Conservation (phyloP, 257 asterid species). For the Prunella vulgaris region DNA sequence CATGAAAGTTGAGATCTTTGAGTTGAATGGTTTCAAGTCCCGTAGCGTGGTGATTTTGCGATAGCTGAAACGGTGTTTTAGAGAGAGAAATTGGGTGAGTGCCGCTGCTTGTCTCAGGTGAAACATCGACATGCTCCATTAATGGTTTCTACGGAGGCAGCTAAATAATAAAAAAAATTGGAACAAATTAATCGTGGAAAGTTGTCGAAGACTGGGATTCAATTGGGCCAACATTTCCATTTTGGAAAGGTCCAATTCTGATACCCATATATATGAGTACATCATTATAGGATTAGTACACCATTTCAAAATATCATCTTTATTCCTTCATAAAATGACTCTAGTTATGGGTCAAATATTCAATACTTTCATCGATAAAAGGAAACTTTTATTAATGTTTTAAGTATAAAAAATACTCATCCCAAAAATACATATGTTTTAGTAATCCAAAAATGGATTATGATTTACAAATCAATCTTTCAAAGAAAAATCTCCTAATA, state of each 20-base stretch:
- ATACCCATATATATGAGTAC: too few relatives aligned
- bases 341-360: too few relatives aligned
- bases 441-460: too few relatives aligned
- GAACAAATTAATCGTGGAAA: not conserved
- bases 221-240: not conserved
- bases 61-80: conserved; percentile 5
- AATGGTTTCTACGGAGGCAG: not conserved
- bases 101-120: not conserved
- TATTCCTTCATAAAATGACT: too few relatives aligned
- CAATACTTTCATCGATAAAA: too few relatives aligned
- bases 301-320: too few relatives aligned
- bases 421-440: too few relatives aligned
- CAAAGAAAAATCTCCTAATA: too few relatives aligned
- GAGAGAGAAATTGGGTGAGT: conserved; percentile 9
- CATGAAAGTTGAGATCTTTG: conserved; percentile 50
- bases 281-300: too few relatives aligned
- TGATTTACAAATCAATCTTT: too few relatives aligned
- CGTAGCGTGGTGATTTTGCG: conserved; percentile 20
- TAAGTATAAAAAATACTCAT: too few relatives aligned
- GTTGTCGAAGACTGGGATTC: not conserved
- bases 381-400: too few relatives aligned
- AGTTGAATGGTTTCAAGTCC: conserved; percentile 48
- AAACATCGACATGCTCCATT: conserved; percentile 6
- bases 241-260: not conserved
- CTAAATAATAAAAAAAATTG: not conserved